Evolutionary conservation across 441 rosid genomes (phyloP).

Genomic region (Omphalea diandra): DNA sequence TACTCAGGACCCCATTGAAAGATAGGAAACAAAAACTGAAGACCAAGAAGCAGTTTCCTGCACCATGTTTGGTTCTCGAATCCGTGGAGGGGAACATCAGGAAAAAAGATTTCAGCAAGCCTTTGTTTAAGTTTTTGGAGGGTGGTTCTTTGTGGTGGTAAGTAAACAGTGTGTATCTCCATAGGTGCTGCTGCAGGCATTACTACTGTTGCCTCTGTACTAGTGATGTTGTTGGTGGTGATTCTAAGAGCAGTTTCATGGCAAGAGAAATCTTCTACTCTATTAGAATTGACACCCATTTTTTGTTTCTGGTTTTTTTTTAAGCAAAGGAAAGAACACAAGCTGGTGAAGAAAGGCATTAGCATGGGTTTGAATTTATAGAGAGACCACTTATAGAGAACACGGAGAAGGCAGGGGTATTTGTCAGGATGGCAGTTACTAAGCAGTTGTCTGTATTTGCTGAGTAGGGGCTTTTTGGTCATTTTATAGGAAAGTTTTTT

Average conservation of each 20-base stretch:
- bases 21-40: constrained; percentile 78
- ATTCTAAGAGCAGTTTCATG: constrained; percentile 29
- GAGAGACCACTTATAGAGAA: not conserved
- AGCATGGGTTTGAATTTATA: constrained; percentile 37
- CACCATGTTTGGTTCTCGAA: constrained; percentile 74
- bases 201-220: no score
- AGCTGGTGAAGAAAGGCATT: constrained; percentile 15
- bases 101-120: constrained; percentile 74
- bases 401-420: not conserved
- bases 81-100: constrained; percentile 85
- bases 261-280: constrained; percentile 45
- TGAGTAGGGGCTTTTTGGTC: constrained; percentile 13
- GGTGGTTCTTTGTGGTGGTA: constrained; percentile 64
- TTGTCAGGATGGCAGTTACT: constrained; percentile 24
- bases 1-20: constrained; percentile 82
- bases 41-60: constrained; percentile 52
- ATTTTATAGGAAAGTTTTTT: not conserved
- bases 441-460: constrained; percentile 5
- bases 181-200: no score
- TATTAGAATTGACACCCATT: constrained; percentile 56
- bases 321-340: not conserved
- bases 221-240: constrained; percentile 20
- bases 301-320: not conserved
- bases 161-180: constrained; percentile 65
- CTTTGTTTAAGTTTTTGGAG: constrained; percentile 64